Percentiles rank a stretch among this genome's conserved stretches.
These are phyloP conservation scores for Crassisporium funariophilum DNA, from an alignment of 768 basidiomycete genomes.

Conservation along the genomic window DNA sequence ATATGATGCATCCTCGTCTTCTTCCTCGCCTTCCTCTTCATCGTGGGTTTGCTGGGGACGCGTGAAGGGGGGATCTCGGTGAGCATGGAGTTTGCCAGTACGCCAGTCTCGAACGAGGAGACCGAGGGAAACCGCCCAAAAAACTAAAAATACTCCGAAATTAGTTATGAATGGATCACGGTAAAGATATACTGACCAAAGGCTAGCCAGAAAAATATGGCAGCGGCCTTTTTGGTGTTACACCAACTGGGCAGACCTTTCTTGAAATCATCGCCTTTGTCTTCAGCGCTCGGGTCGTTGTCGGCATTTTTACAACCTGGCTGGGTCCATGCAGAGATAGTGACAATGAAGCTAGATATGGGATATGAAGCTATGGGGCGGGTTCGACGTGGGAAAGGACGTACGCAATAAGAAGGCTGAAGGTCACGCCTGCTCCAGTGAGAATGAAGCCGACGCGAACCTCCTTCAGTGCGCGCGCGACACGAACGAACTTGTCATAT, in stretches of 20 bases:
- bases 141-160: constrained; percentile 44
- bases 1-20: constrained; percentile 58
- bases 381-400: constrained; percentile 32
- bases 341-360: constrained; percentile 61
- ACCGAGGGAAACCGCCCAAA: constrained; percentile 72
- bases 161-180: background rate
- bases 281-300: constrained; percentile 76
- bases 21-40: constrained; percentile 52
- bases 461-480: constrained; percentile 82
- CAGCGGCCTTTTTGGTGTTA: constrained; percentile 87
- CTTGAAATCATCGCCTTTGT: constrained; percentile 64
- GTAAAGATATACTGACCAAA: constrained; percentile 54
- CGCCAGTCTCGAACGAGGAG: constrained; percentile 79
- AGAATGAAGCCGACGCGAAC: constrained; percentile 85
- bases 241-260: constrained; percentile 81
- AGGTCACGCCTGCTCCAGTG: constrained; percentile 63
- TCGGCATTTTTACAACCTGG: constrained; percentile 84
- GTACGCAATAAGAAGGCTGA: constrained; percentile 77
- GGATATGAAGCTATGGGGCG: constrained; percentile 2
- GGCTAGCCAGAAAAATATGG: constrained; percentile 87
- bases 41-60: constrained; percentile 53
- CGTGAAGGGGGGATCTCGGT: constrained; percentile 77
- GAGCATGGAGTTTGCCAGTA: constrained; percentile 58
- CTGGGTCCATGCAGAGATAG: constrained; percentile 86
- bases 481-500: constrained; percentile 75